These are phyloP conservation scores for Auricularia auricula-judae DNA, from an alignment of 768 basidiomycete genomes.

Conservation along the genomic window DNA sequence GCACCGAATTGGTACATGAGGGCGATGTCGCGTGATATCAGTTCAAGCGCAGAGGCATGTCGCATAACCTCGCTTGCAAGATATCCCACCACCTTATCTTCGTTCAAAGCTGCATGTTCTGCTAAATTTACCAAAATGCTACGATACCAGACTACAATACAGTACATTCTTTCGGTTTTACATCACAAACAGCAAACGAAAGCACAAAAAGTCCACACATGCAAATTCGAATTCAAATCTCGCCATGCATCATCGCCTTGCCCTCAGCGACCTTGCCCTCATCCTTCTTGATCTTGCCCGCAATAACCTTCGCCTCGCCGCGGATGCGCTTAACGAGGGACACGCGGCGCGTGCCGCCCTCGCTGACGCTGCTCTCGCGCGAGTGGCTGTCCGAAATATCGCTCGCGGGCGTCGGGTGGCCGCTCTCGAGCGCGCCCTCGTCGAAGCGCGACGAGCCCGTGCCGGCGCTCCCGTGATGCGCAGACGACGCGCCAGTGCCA, in stretches of 20 bases:
- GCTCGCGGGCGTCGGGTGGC: neutral
- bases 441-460: neutral
- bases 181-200: too few species aligned
- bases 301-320: neutral
- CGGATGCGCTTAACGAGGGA: neutral
- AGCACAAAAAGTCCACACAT: neutral
- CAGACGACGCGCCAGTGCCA: neutral
- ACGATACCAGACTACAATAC: too few species aligned
- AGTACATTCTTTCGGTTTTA: too few species aligned
- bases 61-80: too few species aligned
- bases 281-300: neutral
- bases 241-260: neutral
- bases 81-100: too few species aligned
- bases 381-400: neutral
- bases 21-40: too few species aligned
- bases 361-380: neutral
- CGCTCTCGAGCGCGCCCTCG: neutral
- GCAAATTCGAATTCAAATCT: neutral
- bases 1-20: too few species aligned
- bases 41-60: too few species aligned
- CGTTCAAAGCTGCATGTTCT: too few species aligned
- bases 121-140: too few species aligned
- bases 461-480: neutral
- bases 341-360: neutral
- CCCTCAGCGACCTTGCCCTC: neutral